phyloP scores from a whole-genome alignment of 805 yeast genomes.

The Millerago galiae region DNA sequence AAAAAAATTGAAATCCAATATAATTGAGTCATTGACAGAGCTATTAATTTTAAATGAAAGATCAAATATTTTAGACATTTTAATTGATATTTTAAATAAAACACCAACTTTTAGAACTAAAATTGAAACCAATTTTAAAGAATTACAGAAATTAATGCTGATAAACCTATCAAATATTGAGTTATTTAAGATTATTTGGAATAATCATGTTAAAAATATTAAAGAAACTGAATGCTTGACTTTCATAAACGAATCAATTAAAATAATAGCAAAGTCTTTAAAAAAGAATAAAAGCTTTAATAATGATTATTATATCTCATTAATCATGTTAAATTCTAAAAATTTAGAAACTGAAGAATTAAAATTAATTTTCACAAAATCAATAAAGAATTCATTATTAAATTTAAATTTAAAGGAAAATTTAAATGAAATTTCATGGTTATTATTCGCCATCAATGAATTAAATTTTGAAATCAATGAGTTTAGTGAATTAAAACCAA shows the following conservation, averaged over 20 bases:
- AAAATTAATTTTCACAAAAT: conserved; percentile 6
- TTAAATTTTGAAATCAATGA: conserved; percentile 11
- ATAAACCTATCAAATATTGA: conserved; percentile 10
- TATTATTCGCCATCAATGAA: conserved; percentile 24
- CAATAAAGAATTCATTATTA: conserved; percentile 6
- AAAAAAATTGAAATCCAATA: conserved; percentile 27
- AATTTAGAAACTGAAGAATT: conserved; percentile 1
- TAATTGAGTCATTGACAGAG: conserved; percentile 20
- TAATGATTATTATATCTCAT: conserved; percentile 11
- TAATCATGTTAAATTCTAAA: conserved; percentile 8
- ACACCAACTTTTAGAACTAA: conserved; percentile 50
- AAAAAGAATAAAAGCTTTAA: conserved; percentile 6
- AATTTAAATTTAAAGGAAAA: background rate
- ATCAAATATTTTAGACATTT: conserved; percentile 10
- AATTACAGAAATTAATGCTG: conserved; percentile 17
- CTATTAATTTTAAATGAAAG: conserved; percentile 7
- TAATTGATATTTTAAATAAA: conserved; percentile 34
- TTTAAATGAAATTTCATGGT: conserved; percentile 23
- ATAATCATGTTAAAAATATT: conserved; percentile 33
- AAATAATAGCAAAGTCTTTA: conserved; percentile 11
- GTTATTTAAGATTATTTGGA: conserved; percentile 34
- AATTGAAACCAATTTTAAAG: conserved; percentile 38
- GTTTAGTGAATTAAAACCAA: background rate
- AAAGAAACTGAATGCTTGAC: conserved; percentile 24
- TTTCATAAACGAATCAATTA: conserved; percentile 19